A percentile compares a stretch with the other conserved stretches of the same genome.
Evolutionary conservation across 805 yeast genomes (phyloP).

Genomic region (Ogataea pilisensis): DNA sequence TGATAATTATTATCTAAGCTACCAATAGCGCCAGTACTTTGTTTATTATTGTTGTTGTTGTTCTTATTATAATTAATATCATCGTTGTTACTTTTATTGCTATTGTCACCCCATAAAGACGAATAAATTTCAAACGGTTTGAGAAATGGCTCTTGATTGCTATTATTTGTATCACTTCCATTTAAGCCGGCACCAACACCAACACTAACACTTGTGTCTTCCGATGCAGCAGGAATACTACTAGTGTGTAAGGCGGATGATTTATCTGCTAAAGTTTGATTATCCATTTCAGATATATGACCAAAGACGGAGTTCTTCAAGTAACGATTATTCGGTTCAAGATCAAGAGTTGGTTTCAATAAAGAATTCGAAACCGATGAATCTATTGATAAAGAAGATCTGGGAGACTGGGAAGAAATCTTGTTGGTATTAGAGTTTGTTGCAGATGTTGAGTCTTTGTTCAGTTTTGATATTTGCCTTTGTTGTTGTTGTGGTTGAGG

Average conservation of each 20-base stretch:
- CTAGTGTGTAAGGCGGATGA: neutral
- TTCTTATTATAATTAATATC: neutral
- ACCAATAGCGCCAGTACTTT: too few species aligned
- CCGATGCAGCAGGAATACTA: conserved; percentile 1
- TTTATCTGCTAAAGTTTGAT: conserved; percentile 15
- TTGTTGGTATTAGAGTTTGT: neutral
- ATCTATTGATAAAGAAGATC: conserved; percentile 20
- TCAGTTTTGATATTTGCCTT: neutral
- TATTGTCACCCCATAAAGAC: conserved; percentile 16
- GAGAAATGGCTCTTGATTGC: conserved; percentile 8
- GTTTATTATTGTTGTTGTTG: too few species aligned
- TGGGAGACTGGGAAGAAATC: conserved; percentile 11
- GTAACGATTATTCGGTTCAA: conserved; percentile 10
- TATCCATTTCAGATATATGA: conserved; percentile 18
- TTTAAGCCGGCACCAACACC: neutral
- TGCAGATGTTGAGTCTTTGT: neutral
- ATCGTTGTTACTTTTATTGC: neutral
- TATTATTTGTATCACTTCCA: conserved; percentile 2
- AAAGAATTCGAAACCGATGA: conserved; percentile 15
- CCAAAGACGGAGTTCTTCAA: conserved; percentile 14
- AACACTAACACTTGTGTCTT: neutral
- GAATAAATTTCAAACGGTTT: conserved; percentile 26
- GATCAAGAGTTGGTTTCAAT: conserved; percentile 10
- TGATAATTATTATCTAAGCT: neutral
- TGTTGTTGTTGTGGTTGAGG: conserved; percentile 4